Conservation (phyloP, 257 asterid genomes). For the Solanum appendiculatum region DNA sequence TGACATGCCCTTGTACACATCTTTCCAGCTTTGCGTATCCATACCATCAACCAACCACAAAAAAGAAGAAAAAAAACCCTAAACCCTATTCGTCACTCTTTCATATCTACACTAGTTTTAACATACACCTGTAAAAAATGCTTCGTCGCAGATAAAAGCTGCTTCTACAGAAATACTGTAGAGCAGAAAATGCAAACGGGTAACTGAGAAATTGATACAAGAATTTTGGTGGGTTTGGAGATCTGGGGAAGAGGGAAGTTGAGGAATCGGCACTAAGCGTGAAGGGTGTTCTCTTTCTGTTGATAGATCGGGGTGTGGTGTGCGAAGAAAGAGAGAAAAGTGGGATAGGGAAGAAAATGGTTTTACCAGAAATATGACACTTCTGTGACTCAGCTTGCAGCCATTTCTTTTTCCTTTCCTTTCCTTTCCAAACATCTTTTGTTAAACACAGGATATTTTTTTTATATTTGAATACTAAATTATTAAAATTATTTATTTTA, state of each 20-base stretch:
- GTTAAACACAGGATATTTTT: not conserved
- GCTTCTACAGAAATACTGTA: not conserved
- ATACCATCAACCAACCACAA: not conserved
- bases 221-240: not conserved
- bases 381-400: not conserved
- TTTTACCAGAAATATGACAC: not conserved
- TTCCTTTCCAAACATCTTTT: not conserved
- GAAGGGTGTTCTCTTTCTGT: not conserved
- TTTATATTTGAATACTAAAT: too few species aligned
- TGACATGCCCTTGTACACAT: not conserved
- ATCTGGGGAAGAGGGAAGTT: not conserved
- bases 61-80: not conserved
- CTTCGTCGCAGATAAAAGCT: not conserved
- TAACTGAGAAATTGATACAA: not conserved
- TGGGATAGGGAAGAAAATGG: not conserved
- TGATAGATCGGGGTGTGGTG: not conserved
- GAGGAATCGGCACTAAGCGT: not conserved
- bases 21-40: not conserved
- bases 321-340: not conserved
- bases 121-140: not conserved
- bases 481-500: too few species aligned
- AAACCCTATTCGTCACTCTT: not conserved
- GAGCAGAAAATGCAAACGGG: not conserved
- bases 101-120: not conserved
- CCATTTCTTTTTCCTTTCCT: too few species aligned